Evolutionary conservation across 306 rosid species (phyloP).

Genomic region (Biancaea sappan): DNA sequence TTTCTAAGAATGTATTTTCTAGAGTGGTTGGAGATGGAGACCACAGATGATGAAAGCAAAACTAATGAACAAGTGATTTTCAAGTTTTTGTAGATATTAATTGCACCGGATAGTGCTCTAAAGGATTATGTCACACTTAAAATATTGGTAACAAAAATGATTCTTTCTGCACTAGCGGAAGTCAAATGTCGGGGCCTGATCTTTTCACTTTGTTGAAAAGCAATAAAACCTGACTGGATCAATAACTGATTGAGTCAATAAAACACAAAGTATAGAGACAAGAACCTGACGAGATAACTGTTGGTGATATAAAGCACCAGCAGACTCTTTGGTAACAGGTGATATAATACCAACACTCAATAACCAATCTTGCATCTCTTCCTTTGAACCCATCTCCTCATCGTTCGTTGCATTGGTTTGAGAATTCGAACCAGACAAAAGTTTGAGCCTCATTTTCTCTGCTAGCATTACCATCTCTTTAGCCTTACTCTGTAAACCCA

Average conservation of each 20-base stretch:
- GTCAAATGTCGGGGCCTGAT: not conserved
- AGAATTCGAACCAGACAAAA: conserved; percentile 73
- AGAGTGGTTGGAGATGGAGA: too few species aligned
- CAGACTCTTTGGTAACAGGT: conserved; percentile 98
- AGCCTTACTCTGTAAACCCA: conserved; percentile 84
- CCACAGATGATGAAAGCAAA: not conserved
- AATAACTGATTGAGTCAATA: not conserved
- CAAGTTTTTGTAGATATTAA: not conserved
- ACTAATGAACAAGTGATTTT: not conserved
- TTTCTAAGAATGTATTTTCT: not conserved
- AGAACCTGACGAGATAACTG: conserved; percentile 93
- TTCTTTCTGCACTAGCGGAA: not conserved
- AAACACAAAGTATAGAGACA: conserved; percentile 17
- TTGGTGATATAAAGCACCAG: conserved; percentile 94
- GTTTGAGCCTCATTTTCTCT: conserved; percentile 96
- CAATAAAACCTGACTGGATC: not conserved
- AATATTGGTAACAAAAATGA: not conserved
- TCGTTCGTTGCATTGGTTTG: conserved; percentile 57
- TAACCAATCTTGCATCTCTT: conserved; percentile 95
- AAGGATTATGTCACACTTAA: not conserved
- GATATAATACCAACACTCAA: conserved; percentile 93
- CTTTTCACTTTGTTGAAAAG: not conserved
- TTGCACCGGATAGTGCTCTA: not conserved
- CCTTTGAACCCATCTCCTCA: conserved; percentile 92
- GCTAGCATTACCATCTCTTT: conserved; percentile 98